These are phyloP conservation scores for Davidsoniella australis DNA, from an alignment of 2,329 filamentous ascomycete species.

Conservation along the genomic window DNA sequence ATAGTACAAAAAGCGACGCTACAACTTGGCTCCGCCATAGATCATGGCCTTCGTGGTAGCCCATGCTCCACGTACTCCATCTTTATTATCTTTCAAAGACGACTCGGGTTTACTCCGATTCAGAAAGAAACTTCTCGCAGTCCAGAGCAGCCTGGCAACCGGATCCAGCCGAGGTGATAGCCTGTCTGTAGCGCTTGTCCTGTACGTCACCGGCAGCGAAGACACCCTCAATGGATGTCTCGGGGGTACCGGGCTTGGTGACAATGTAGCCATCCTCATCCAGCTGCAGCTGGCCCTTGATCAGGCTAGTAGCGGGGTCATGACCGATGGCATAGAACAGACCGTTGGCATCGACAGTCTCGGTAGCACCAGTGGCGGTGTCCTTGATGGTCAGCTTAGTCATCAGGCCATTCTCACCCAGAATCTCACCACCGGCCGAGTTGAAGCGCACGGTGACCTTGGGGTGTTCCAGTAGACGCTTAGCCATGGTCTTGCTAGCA, in stretches of 20 bases:
- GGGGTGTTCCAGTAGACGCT: constrained; percentile 60
- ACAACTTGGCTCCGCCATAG: constrained; percentile 4
- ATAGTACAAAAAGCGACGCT: not conserved
- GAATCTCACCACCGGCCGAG: constrained; percentile 63
- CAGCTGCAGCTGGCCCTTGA: constrained; percentile 78
- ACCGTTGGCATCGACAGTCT: constrained; percentile 78
- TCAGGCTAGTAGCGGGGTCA: constrained; percentile 77
- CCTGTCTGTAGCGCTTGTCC: constrained; percentile 95
- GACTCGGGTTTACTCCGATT: constrained; percentile 39
- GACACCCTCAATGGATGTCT: constrained; percentile 78
- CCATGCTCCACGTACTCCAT: not conserved
- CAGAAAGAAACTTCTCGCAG: constrained; percentile 81
- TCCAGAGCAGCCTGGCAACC: constrained; percentile 93
- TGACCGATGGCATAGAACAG: constrained; percentile 97
- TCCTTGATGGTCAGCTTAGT: constrained; percentile 73
- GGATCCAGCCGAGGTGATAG: constrained; percentile 89
- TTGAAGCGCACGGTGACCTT: constrained; percentile 89
- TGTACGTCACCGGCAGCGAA: constrained; percentile 97
- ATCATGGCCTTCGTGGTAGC: not conserved
- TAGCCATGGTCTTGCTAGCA: constrained; percentile 83
- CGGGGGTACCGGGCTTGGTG: constrained; percentile 73
- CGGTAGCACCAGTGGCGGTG: constrained; percentile 54
- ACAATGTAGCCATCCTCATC: constrained; percentile 84
- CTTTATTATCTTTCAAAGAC: not conserved
- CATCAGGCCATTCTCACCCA: constrained; percentile 74